A percentile compares a stretch with the other conserved stretches of the same genome.
These are phyloP conservation scores for Populus ilicifolia DNA, from an alignment of 345 rosid genomes.

Conservation along the genomic window DNA sequence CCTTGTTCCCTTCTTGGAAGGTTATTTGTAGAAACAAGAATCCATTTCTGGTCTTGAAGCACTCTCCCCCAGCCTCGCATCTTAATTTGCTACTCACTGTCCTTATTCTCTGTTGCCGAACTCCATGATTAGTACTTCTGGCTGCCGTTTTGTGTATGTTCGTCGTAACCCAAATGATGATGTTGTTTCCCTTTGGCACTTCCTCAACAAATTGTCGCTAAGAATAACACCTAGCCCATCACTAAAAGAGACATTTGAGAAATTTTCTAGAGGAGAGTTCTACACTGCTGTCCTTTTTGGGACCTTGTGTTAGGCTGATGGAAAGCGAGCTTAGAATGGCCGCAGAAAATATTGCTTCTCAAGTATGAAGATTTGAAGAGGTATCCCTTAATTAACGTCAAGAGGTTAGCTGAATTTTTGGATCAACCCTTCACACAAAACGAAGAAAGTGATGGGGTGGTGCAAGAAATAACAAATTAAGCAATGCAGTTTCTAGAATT, in stretches of 20 bases:
- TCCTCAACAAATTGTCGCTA: not conserved
- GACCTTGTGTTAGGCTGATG: not conserved
- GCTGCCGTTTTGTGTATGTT: not conserved
- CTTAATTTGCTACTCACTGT: not conserved
- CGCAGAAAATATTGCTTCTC: not conserved
- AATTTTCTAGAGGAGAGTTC: not conserved
- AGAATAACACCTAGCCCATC: not conserved
- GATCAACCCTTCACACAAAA: not conserved
- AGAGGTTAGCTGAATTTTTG: not conserved
- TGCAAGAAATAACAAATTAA: not conserved
- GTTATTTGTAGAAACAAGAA: not conserved
- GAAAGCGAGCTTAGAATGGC: not conserved
- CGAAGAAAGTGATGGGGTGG: not conserved
- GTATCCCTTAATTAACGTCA: not conserved
- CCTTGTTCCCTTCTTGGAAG: not conserved
- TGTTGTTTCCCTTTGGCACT: conserved; percentile 1
- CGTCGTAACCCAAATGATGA: conserved; percentile 2
- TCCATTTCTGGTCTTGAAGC: too few species aligned
- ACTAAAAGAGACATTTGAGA: not conserved
- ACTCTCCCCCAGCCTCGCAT: too few species aligned
- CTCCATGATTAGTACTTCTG: not conserved
- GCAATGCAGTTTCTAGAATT: not conserved
- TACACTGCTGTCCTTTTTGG: too few species aligned
- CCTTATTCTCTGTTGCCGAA: not conserved
- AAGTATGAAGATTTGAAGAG: not conserved